A percentile compares a stretch with the other conserved stretches of the same genome.
Conservation (phyloP, 345 rosid species). For the Pistacia integerrima region DNA sequence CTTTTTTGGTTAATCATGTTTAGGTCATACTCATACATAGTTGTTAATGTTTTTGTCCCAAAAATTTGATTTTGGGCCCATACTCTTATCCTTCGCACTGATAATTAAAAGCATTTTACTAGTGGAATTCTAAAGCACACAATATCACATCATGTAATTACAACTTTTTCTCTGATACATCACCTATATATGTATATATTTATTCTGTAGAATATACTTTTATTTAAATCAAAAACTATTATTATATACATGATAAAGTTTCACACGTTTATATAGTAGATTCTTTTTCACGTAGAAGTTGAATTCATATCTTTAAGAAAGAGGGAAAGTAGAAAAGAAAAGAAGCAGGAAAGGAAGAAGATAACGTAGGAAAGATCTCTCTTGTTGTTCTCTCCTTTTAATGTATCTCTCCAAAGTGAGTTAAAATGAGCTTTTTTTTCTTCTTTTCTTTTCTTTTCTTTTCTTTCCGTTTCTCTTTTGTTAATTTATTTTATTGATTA, state of each 20-base stretch:
- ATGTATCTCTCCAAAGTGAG: slow-evolving; percentile 51
- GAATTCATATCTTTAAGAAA: slow-evolving; percentile 33
- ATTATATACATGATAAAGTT: slow-evolving; percentile 29
- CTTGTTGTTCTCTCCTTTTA: slow-evolving; percentile 57
- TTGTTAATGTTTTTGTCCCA: slow-evolving; percentile 21
- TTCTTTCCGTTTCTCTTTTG: neutral
- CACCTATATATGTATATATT: neutral
- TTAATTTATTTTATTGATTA: slow-evolving; percentile 23
- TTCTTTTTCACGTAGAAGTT: slow-evolving; percentile 38
- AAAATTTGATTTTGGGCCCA: slow-evolving; percentile 30
- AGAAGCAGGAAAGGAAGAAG: neutral
- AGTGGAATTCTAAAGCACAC: slow-evolving; percentile 41
- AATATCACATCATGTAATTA: slow-evolving; percentile 17
- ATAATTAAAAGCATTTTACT: slow-evolving; percentile 39
- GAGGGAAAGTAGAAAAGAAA: neutral
- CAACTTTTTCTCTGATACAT: neutral
- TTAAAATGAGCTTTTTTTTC: slow-evolving; percentile 44
- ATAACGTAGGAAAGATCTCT: slow-evolving; percentile 39
- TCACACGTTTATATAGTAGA: slow-evolving; percentile 21
- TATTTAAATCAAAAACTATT: no score
- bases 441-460: neutral
- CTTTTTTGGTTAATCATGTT: slow-evolving; percentile 39
- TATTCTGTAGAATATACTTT: slow-evolving; percentile 31
- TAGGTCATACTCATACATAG: slow-evolving; percentile 39
- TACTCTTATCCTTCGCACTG: slow-evolving; percentile 24